Evolutionary conservation across 768 basidiomycete species (phyloP).

Genomic region (Boletus subcaerulescens): DNA sequence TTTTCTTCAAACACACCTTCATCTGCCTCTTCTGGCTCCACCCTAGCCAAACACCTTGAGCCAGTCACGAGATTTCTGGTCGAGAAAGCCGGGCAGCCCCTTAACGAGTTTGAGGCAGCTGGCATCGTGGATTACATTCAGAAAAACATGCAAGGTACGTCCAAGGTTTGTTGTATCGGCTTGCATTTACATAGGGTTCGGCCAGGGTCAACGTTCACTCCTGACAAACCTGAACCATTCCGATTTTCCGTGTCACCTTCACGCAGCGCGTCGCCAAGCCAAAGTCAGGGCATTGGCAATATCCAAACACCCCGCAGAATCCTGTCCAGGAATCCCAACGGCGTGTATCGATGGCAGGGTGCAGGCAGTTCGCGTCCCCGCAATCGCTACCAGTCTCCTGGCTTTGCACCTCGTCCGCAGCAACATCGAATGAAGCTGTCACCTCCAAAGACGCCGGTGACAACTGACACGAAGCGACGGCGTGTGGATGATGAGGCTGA

Average conservation of each 20-base stretch:
- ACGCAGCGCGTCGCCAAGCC: slow-evolving; percentile 28
- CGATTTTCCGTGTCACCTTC: slow-evolving; percentile 51
- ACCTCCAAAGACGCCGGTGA: slow-evolving; percentile 35
- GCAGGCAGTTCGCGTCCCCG: slow-evolving; percentile 66
- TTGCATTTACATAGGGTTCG: slow-evolving; percentile 10
- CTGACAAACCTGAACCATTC: slow-evolving; percentile 53
- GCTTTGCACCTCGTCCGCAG: slow-evolving; percentile 56
- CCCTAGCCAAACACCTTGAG: slow-evolving; percentile 45
- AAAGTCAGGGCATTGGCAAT: slow-evolving; percentile 9
- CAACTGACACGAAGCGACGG: slow-evolving; percentile 58
- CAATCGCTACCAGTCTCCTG: slow-evolving; percentile 72
- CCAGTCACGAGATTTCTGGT: slow-evolving; percentile 48
- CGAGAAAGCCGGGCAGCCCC: slow-evolving; percentile 44
- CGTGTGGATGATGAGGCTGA: slow-evolving; percentile 50
- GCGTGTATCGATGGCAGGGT: slow-evolving; percentile 71
- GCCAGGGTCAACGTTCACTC: slow-evolving; percentile 22
- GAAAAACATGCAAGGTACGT: slow-evolving; percentile 47
- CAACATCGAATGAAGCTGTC: slow-evolving; percentile 44
- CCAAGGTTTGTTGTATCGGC: slow-evolving; percentile 4
- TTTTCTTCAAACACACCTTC: slow-evolving; percentile 20
- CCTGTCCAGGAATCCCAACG: slow-evolving; percentile 71
- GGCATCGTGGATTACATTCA: slow-evolving; percentile 56
- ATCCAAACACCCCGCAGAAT: slow-evolving; percentile 46
- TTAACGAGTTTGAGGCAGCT: slow-evolving; percentile 52
- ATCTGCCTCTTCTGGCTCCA: slow-evolving; percentile 13